Base-by-base conservation (phyloP, 1,139 yeast genomes). In the Ogataea hybrid region DNA sequence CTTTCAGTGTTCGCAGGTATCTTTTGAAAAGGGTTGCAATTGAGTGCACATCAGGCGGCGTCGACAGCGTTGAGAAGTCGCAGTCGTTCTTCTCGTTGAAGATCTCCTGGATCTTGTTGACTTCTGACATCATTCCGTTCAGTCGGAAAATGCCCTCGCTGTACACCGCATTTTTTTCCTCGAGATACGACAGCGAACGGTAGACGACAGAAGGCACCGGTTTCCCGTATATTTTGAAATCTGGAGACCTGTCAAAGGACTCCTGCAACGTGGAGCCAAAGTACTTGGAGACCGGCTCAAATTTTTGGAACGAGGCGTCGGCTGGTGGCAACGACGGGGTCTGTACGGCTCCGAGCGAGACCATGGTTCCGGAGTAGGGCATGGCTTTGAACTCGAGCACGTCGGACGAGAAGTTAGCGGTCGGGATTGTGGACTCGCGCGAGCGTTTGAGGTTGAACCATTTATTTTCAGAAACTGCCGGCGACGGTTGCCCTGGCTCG, bases 141-240 rank as follows among this genome's bases (percentile, higher is more conserved):
- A 90, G 69, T 49, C 98, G 71, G 67, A 92, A 92, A 2, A 92
- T 77, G 3, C 98, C 98, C 59, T 90, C 96, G 61, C 88, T 95
- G 49, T 77, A 77, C 15, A 84, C 70, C 0, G 95, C 96, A 9
- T 85, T 81, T 17, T 82, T 75, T 36, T 70, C 73, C 41, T 76
- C 73, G 37, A 92, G 69, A 53, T 75, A 84, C 46, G 81, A 87
- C 33, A 92, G 62, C 57, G 96, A 88, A 46, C 96, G 69, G 56
- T 68, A 84, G 17, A 88, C 77, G 9, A 92, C 79, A 34, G 92
- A 79, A 1, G 98, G 97, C 9, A 92, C 77, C 12, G 53, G 55
- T 10, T 43, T 44, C 3, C 49, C 55, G 33, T 52, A 47, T 2
- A 61, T 39, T 37, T 55, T 51, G 39, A 51, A 58, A 6, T 58